phyloP scores from a whole-genome alignment of 768 basidiomycete genomes.

The Holtermannia corniformis region DNA sequence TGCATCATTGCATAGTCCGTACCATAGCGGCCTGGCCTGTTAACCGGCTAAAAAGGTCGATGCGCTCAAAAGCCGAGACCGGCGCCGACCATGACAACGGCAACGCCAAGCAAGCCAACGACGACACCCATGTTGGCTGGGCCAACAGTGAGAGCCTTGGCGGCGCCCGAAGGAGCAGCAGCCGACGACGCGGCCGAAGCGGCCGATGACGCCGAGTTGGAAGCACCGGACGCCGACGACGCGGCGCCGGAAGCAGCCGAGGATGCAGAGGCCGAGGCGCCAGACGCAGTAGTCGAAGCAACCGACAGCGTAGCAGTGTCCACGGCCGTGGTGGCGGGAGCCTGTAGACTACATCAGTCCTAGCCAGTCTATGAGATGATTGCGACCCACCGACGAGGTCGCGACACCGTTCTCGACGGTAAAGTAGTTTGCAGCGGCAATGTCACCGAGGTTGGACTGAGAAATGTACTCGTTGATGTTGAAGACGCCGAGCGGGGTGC shows the following conservation, averaged over 20 bases:
- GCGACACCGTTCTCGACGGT: slow-evolving; percentile 61
- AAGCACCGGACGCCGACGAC: slow-evolving; percentile 1
- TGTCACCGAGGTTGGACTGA: slow-evolving; percentile 50
- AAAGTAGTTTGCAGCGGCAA: slow-evolving; percentile 65
- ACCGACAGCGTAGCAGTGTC: slow-evolving; percentile 52
- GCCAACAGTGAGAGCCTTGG: not conserved
- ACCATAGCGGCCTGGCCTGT: not conserved
- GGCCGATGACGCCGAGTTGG: not conserved
- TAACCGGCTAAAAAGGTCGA: too few relatives aligned
- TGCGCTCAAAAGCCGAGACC: not conserved
- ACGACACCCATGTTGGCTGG: not conserved
- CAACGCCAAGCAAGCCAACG: not conserved
- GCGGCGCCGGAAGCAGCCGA: slow-evolving; percentile 3
- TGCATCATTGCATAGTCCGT: not conserved
- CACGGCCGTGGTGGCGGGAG: slow-evolving; percentile 54
- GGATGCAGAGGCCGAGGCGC: slow-evolving; percentile 2
- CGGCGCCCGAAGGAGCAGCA: not conserved
- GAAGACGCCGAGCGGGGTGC: slow-evolving; percentile 51
- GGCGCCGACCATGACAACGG: not conserved
- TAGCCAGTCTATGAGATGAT: not conserved
- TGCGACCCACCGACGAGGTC: slow-evolving; percentile 47
- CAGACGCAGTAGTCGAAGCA: slow-evolving; percentile 12
- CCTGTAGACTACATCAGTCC: slow-evolving; percentile 2
- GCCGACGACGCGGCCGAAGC: slow-evolving; percentile 1
- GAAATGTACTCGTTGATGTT: slow-evolving; percentile 53